phyloP scores from a whole-genome alignment of 2,329 filamentous ascomycete genomes.

The Epichloe typhina region DNA sequence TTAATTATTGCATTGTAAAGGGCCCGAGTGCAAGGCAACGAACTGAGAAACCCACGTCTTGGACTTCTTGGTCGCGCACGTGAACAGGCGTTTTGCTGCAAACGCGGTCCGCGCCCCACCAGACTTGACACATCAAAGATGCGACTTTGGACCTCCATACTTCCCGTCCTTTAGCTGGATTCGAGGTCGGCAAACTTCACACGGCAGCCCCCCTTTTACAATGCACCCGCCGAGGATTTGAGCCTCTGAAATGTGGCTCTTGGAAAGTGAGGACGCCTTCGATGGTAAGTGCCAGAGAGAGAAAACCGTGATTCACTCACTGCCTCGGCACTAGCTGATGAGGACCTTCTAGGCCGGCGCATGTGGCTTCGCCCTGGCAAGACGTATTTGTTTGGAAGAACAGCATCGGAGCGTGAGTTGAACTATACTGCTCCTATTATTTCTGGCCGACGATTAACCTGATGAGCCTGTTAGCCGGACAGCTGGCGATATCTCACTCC shows the following conservation, averaged over 20 bases:
- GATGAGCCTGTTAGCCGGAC: constrained; percentile 36
- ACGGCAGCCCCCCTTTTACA: neutral
- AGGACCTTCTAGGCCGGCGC: constrained; percentile 26
- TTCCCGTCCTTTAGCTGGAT: neutral
- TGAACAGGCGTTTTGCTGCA: constrained; percentile 9
- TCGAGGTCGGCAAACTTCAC: neutral
- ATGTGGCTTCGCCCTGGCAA: constrained; percentile 81
- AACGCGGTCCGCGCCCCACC: constrained; percentile 7
- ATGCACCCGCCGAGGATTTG: neutral
- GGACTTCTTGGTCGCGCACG: constrained; percentile 10
- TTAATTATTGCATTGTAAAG: too few relatives aligned
- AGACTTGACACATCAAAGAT: neutral
- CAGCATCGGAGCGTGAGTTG: constrained; percentile 47
- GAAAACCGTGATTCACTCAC: neutral
- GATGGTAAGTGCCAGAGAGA: constrained; percentile 19
- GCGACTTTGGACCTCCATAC: neutral
- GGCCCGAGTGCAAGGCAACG: too few relatives aligned
- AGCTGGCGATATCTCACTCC: constrained; percentile 60
- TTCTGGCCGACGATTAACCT: neutral
- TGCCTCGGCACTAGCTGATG: neutral
- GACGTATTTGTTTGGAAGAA: constrained; percentile 74
- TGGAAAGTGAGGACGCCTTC: constrained; percentile 45
- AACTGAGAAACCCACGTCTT: too few relatives aligned
- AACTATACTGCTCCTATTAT: too few relatives aligned
- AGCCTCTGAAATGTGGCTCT: constrained; percentile 43